These are phyloP conservation scores for Camellia granthamiana DNA, from an alignment of 148 eudicot species.

Conservation along the genomic window DNA sequence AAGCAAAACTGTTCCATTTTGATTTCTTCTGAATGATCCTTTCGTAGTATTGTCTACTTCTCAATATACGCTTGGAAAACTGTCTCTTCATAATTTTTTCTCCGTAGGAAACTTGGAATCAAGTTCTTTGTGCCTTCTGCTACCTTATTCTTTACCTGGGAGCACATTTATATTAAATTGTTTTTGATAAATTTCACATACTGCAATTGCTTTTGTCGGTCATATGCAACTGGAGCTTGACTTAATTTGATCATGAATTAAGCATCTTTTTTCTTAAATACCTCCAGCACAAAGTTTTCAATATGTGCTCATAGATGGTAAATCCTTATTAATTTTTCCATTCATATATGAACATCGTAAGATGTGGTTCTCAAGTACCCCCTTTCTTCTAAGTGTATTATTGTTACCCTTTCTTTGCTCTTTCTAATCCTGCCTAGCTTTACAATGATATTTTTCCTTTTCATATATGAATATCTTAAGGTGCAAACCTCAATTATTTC, in stretches of 20 bases:
- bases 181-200: not conserved
- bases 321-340: not conserved
- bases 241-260: not conserved
- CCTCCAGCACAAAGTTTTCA: not conserved
- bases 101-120: not conserved
- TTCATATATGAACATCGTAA: not conserved
- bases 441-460: slow-evolving; percentile 49
- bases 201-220: not conserved
- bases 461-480: not conserved
- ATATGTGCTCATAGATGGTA: not conserved
- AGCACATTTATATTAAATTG: not conserved
- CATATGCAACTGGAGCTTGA: not conserved
- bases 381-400: slow-evolving; percentile 68
- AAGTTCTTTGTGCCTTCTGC: not conserved
- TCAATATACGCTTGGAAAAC: not conserved
- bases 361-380: not conserved
- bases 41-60: not conserved
- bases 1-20: not conserved
- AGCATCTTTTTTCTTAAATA: not conserved
- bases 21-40: not conserved
- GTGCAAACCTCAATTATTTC: not conserved
- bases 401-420: slow-evolving; percentile 88
- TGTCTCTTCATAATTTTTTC: not conserved
- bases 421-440: slow-evolving; percentile 90
- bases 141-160: not conserved